Conservation (phyloP, 345 rosid genomes). For the Iberis pinnata region DNA sequence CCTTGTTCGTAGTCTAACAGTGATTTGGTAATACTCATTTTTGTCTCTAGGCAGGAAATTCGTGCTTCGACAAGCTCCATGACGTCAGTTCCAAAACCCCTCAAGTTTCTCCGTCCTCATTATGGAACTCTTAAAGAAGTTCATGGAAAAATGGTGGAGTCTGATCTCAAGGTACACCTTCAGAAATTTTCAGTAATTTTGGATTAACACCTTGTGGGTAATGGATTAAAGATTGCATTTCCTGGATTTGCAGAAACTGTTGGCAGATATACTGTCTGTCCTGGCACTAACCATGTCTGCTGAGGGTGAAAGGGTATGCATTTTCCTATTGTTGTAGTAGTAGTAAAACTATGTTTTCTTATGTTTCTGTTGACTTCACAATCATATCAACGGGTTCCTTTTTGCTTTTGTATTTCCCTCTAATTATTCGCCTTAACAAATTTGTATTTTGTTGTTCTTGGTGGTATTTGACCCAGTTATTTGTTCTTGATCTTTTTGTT, state of each 20-base stretch:
- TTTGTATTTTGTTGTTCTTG: background rate
- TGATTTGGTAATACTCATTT: background rate
- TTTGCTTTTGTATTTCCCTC: slow-evolving; percentile 4
- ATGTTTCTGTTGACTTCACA: background rate
- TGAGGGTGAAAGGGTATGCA: slow-evolving; percentile 84
- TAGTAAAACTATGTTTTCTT: background rate
- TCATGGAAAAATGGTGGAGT: slow-evolving; percentile 57
- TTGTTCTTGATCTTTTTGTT: slow-evolving; percentile 3
- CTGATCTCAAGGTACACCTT: slow-evolving; percentile 58
- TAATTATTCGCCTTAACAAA: background rate
- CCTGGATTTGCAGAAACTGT: slow-evolving; percentile 53
- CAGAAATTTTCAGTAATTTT: background rate
- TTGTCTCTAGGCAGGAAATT: slow-evolving; percentile 67
- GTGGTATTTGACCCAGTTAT: background rate
- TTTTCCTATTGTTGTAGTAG: background rate
- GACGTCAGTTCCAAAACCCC: slow-evolving; percentile 97
- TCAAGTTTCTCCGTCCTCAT: slow-evolving; percentile 95
- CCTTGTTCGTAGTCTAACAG: background rate
- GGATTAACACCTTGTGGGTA: background rate
- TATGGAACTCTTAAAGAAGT: slow-evolving; percentile 74
- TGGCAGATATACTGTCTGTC: slow-evolving; percentile 88
- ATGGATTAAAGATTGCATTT: slow-evolving; percentile 3
- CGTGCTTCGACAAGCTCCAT: slow-evolving; percentile 89
- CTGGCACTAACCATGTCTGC: slow-evolving; percentile 96
- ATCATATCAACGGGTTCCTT: background rate